phyloP scores from a whole-genome alignment of 2,329 filamentous ascomycete species.

The Apiospora saccharicola region DNA sequence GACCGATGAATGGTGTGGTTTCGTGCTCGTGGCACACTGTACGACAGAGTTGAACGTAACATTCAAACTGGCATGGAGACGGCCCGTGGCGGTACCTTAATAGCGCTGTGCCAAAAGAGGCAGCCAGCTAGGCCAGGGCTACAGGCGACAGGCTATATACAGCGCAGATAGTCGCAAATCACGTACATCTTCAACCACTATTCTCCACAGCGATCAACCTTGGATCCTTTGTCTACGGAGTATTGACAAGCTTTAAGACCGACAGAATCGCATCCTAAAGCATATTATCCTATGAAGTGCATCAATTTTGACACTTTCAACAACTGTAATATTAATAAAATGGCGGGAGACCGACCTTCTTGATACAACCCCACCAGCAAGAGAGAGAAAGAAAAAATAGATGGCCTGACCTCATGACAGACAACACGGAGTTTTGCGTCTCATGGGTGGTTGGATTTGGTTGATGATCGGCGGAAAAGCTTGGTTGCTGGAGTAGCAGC shows the following conservation, averaged over 20 bases:
- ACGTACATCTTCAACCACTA: neutral
- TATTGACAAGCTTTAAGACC: neutral
- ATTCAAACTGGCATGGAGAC: neutral
- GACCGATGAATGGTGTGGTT: neutral
- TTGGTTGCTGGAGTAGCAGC: constrained; percentile 18
- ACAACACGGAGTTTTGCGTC: neutral
- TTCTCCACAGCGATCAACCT: neutral
- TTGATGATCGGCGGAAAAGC: constrained; percentile 13
- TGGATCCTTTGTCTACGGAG: neutral
- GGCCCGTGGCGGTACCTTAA: neutral
- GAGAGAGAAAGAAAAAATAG: neutral
- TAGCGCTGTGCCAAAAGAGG: neutral
- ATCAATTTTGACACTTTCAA: neutral
- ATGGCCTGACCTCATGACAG: constrained; percentile 12
- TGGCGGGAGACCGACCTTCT: neutral
- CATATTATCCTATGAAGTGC: neutral
- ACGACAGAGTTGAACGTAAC: neutral
- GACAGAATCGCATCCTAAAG: neutral
- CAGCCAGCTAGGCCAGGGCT: neutral
- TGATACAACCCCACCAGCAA: neutral
- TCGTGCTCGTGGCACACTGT: neutral
- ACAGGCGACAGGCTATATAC: neutral
- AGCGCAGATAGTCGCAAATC: neutral
- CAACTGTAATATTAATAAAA: neutral
- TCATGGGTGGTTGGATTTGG: constrained; percentile 9